These are phyloP conservation scores for Oryza nivara DNA, from an alignment of 176 grass and related monocot species.

Conservation along the genomic window DNA sequence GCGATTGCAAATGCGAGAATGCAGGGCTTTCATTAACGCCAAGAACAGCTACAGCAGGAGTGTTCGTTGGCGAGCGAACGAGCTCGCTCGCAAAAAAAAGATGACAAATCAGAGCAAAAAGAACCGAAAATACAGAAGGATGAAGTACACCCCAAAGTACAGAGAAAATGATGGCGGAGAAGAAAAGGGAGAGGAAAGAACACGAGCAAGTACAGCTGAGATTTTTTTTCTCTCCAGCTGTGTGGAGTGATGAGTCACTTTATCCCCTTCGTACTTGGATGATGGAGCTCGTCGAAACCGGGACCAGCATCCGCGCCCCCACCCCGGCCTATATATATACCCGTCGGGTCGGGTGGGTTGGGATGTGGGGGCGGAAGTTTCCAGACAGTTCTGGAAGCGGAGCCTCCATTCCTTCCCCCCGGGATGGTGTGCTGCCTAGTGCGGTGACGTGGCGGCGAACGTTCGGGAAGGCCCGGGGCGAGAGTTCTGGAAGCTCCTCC, in stretches of 20 bases:
- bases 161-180: background rate
- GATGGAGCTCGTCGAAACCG: constrained; percentile 18
- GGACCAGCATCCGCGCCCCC: background rate
- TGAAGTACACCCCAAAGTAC: background rate
- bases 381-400: constrained; percentile 46
- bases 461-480: constrained; percentile 45
- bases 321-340: constrained; percentile 35
- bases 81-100: background rate
- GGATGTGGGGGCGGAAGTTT: constrained; percentile 24
- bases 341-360: background rate
- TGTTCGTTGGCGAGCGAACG: too few species aligned
- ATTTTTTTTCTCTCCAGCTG: background rate
- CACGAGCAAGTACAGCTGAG: constrained; percentile 8
- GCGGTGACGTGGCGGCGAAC: constrained; percentile 41
- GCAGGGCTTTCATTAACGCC: background rate
- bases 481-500: constrained; percentile 51
- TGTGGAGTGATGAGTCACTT: background rate
- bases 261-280: constrained; percentile 23
- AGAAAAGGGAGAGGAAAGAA: background rate
- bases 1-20: background rate
- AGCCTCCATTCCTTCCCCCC: background rate
- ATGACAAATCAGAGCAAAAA: background rate
- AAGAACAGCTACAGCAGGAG: background rate
- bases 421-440: background rate
- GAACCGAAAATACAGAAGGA: background rate